A percentile compares a stretch with the other conserved stretches of the same genome.
Conservation (phyloP, 106 monocot genomes). For the Chionographis japonica region DNA sequence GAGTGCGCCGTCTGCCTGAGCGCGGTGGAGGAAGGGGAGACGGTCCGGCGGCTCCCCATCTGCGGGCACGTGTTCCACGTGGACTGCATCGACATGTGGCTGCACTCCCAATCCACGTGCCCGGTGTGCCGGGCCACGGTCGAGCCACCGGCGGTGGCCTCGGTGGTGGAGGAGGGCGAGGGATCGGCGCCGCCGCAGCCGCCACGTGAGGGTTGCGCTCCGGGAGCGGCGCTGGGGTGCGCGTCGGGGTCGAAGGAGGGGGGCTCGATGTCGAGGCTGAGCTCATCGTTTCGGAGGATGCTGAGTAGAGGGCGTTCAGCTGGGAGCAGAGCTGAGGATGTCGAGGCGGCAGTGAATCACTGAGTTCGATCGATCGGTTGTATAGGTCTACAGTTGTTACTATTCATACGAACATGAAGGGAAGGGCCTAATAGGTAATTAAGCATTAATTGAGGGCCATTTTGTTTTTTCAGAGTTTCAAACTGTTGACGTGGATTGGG, state of each 20-base stretch:
- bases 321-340: not conserved
- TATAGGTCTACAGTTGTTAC: too few species aligned
- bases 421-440: too few species aligned
- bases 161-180: not conserved
- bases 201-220: too few species aligned
- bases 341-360: not conserved
- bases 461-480: too few species aligned
- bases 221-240: not conserved
- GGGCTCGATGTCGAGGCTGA: conserved; percentile 7
- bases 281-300: conserved; percentile 29
- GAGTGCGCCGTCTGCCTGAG: conserved; percentile 39
- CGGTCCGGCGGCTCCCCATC: conserved; percentile 25
- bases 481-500: too few species aligned
- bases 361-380: too few species aligned
- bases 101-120: conserved; percentile 41
- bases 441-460: too few species aligned
- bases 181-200: too few species aligned
- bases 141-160: conserved; percentile 6
- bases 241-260: not conserved
- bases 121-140: conserved; percentile 44
- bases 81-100: conserved; percentile 57
- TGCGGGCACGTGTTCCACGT: conserved; percentile 51
- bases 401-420: too few species aligned
- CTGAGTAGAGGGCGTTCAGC: conserved; percentile 19
- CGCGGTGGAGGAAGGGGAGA: conserved; percentile 41